Evolutionary conservation across 148 eudicot genomes (phyloP), one percentile per base, ranked within the genome.

Genomic region (Beta vulgaris): DNA sequence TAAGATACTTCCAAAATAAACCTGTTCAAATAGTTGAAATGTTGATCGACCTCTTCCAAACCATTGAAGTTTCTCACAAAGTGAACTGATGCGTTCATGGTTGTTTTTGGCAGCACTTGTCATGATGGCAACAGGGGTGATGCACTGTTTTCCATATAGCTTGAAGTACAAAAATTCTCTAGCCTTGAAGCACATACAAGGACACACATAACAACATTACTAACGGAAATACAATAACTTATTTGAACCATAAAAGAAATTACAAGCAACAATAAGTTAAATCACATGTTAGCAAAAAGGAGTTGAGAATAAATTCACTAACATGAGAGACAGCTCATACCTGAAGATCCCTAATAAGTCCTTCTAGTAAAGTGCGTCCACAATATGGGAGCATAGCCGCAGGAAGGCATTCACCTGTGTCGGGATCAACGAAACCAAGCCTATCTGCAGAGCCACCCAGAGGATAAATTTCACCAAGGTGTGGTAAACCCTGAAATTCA

Each of bases 361-460:
- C 97, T 86, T 95, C 99, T 79, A 95, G 85, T 81, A 95, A 84
- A 66, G 99, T 92, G 69, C 91, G 86, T 65, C 99, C 97, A 77
- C 93, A 87, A 78, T 80, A 95, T 14, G 97, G 99, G 84, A 95
- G 97, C 97, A 92, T 89, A 76, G 99, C 99, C 48, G 99, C 99
- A 76, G 99, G 99, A 77, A 95, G 97, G 81, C 90, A 95, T 84
- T 95, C 99, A 76, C 96, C 96, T 37, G 97, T 85, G 60, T 83
- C 85, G 60, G 93, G 77, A 77, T 95, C 97, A 69, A 92, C 92
- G 77, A 95, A 88, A 65, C 94, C 97, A 88, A 95, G 97, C 89
- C 99, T 89, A 78, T 95, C 99, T 46, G 96, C 99, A 65, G 99
- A 86, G 79, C 99, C 99, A 75, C 97, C 99, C 59, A 95, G 92